Percentiles rank a stretch among this genome's conserved stretches.
phyloP scores from a whole-genome alignment of 768 basidiomycete genomes.

The Amanita exitialis region DNA sequence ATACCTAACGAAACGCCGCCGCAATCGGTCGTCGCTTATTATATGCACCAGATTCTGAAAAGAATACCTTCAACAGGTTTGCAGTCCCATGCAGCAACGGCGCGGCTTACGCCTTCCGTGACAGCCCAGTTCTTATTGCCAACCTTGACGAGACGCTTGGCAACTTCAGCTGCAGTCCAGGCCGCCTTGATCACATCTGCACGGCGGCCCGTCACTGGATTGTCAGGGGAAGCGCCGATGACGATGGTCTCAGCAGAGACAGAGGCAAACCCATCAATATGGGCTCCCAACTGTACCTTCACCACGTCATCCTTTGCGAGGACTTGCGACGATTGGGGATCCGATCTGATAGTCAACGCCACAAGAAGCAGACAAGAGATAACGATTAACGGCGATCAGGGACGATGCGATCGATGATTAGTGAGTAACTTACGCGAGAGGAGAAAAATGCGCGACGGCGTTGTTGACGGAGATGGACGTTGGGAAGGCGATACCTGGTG shows the following conservation, averaged over 20 bases:
- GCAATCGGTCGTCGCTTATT: slow-evolving; percentile 4
- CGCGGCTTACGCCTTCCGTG: slow-evolving; percentile 75
- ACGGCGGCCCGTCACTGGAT: slow-evolving; percentile 74
- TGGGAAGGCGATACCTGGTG: slow-evolving; percentile 83
- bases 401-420: slow-evolving; percentile 17
- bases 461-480: slow-evolving; percentile 94
- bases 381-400: slow-evolving; percentile 7
- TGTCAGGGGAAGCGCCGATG: slow-evolving; percentile 63
- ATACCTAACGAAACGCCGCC: slow-evolving; percentile 44
- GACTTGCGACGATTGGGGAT: slow-evolving; percentile 55
- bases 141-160: slow-evolving; percentile 83
- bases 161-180: slow-evolving; percentile 85
- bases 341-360: slow-evolving; percentile 42
- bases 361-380: slow-evolving; percentile 9
- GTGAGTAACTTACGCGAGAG: slow-evolving; percentile 62
- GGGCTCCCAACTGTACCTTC: slow-evolving; percentile 92
- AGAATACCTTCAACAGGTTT: slow-evolving; percentile 86
- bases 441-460: slow-evolving; percentile 91
- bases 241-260: slow-evolving; percentile 91
- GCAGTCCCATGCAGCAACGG: slow-evolving; percentile 67
- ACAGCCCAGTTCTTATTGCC: slow-evolving; percentile 95
- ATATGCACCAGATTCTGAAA: slow-evolving; percentile 2
- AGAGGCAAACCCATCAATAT: slow-evolving; percentile 95
- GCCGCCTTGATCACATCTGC: slow-evolving; percentile 94
- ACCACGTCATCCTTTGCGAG: slow-evolving; percentile 87